phyloP scores from a whole-genome alignment of 2,329 filamentous ascomycete genomes.

The Ophiostoma tasmaniense region DNA sequence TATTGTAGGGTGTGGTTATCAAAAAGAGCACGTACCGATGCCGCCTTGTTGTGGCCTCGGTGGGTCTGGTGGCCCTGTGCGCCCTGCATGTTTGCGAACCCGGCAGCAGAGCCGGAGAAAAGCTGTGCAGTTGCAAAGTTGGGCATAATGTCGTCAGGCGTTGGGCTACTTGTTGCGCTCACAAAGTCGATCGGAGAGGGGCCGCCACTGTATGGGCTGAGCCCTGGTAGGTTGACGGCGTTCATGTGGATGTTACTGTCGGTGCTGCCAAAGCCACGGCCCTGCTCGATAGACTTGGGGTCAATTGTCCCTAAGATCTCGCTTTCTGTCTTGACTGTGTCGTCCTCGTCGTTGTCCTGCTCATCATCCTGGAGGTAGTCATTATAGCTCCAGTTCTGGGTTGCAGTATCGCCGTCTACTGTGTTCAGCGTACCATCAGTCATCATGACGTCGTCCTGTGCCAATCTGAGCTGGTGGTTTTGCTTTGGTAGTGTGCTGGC shows the following conservation, averaged over 20 bases:
- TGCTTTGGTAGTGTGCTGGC: background rate
- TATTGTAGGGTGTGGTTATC: slow-evolving; percentile 23
- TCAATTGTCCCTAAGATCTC: slow-evolving; percentile 27
- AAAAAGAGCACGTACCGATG: slow-evolving; percentile 27
- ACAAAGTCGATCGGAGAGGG: slow-evolving; percentile 39
- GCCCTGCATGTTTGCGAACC: background rate
- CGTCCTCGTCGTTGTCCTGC: slow-evolving; percentile 28
- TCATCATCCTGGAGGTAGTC: slow-evolving; percentile 35
- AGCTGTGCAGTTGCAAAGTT: slow-evolving; percentile 14
- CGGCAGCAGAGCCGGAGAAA: slow-evolving; percentile 18
- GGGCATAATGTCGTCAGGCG: slow-evolving; percentile 23
- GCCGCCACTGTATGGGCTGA: slow-evolving; percentile 18
- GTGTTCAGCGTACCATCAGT: slow-evolving; percentile 24
- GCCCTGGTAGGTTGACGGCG: slow-evolving; percentile 4
- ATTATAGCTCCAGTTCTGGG: slow-evolving; percentile 33
- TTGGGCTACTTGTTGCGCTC: slow-evolving; percentile 50
- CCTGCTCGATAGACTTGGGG: slow-evolving; percentile 26
- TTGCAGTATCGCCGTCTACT: slow-evolving; percentile 28
- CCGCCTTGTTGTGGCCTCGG: slow-evolving; percentile 30
- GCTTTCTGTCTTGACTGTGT: slow-evolving; percentile 15
- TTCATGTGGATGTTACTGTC: background rate
- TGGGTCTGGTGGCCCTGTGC: background rate
- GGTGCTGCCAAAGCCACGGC: background rate
- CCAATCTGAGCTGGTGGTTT: background rate
- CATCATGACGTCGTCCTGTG: slow-evolving; percentile 35